These are phyloP conservation scores for Trichophaea hybrida DNA, from an alignment of 2,329 filamentous ascomycete species.

Conservation along the genomic window DNA sequence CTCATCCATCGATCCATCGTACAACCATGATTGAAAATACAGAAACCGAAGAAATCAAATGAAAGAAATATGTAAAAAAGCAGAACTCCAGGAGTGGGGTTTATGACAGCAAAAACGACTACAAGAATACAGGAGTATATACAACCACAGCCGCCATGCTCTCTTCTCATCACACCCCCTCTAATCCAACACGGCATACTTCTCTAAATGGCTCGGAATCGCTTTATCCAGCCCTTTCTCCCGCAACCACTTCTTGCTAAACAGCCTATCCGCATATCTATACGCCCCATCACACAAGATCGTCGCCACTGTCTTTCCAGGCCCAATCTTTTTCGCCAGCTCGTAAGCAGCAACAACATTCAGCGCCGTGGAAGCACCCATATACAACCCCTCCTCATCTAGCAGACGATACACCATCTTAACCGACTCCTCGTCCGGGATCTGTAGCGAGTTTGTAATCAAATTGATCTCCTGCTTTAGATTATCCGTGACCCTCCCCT, in stretches of 20 bases:
- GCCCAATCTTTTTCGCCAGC: conserved; percentile 77
- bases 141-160: conserved; percentile 1
- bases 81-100: too few species aligned
- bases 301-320: conserved; percentile 81
- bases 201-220: conserved; percentile 71
- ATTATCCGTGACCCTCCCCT: conserved; percentile 94
- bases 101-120: too few species aligned
- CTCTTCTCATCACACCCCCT: background rate
- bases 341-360: conserved; percentile 95
- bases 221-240: conserved; percentile 69
- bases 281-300: conserved; percentile 95
- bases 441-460: conserved; percentile 69
- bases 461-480: conserved; percentile 69
- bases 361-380: conserved; percentile 82
- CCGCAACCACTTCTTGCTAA: conserved; percentile 79
- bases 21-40: too few species aligned
- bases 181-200: conserved; percentile 84
- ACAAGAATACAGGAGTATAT: background rate
- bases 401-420: conserved; percentile 95
- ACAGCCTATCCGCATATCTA: conserved; percentile 83
- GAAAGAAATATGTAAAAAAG: too few species aligned
- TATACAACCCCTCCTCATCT: conserved; percentile 88
- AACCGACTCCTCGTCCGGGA: conserved; percentile 86
- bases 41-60: too few species aligned
- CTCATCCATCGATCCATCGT: too few species aligned